Evolutionary conservation across 2,329 filamentous ascomycete species (phyloP).

Genomic region (Myriangium duriaei): DNA sequence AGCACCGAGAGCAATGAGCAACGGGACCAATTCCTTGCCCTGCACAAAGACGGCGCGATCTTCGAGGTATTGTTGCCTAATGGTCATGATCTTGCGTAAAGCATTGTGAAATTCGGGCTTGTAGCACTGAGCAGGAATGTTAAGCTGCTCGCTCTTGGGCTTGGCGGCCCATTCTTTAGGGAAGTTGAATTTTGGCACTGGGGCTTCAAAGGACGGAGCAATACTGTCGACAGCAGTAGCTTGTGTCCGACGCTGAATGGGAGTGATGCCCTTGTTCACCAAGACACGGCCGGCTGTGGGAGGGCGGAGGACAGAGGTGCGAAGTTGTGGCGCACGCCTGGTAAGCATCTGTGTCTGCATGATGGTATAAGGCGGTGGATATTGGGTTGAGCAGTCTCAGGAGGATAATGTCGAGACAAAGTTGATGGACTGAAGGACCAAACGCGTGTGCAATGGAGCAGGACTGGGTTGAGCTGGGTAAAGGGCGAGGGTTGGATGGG

Average conservation of each 20-base stretch:
- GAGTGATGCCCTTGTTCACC: neutral
- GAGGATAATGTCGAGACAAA: no score
- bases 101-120: neutral
- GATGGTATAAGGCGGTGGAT: no score
- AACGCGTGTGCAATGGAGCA: no score
- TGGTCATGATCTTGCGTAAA: neutral
- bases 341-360: neutral
- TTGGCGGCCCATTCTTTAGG: neutral
- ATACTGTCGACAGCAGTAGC: neutral
- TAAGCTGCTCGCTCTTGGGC: neutral
- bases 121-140: neutral
- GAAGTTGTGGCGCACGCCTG: neutral
- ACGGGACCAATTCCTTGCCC: neutral
- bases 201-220: neutral
- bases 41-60: neutral
- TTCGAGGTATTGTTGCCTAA: neutral
- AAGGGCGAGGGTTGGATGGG: no score
- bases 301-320: neutral
- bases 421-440: no score
- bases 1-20: neutral
- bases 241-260: neutral
- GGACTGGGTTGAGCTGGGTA: no score
- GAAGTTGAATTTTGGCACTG: neutral
- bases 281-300: neutral
- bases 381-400: no score